Base-by-base conservation (phyloP, 352 stramenopile species). In the Phytophthora colocasiae region DNA sequence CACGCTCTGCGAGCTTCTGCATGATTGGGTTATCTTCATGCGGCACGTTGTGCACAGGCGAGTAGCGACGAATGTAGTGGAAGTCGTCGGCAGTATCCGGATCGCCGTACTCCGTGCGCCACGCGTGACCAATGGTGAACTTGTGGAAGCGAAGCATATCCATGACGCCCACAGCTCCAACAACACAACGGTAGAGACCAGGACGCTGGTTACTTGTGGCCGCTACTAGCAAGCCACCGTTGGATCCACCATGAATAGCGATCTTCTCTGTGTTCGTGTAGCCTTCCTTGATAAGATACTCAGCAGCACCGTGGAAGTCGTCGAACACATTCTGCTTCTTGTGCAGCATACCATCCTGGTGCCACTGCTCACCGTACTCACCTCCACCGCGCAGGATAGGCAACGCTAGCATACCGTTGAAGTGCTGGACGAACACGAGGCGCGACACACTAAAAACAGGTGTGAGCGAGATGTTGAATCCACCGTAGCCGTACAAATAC, bases 71-170 rank as follows among this genome's bases (percentile, higher is more conserved):
- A 46, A 97, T 66, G 73, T 93, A 94, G 39, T 94, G 47, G 57
- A 96, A 97, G 55, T 96, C 77, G 4, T 91, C 80, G 1, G 78
- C 73, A 53, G 89, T 81, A 22, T 95, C 87, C 36, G 89, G 81
- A 65, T 95, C 85, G 26, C 91, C 90, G 58, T 94, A 97, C 66
- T 97, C 91, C 51, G 87, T 84, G 53, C 85, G 84, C 91, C 91
- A 97, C 11, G 89, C 89, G 55, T 96, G 84, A n/a, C 94, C 94
- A 45, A 96, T 95, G n/a, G 97, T 92, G 44, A 98, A 94, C 63
- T 93, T 97, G 76, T 97, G 83, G 76, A 98, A 99, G 32, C 93
- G 85, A 56, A 98, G 93, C 97, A 99, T 99, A 78, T 99, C 96
- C 60, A 98, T 85, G 27, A 99, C 84, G 32, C 95, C 94, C 38